Evolutionary conservation across 2,329 filamentous ascomycete species (phyloP).

Genomic region (Incumbomyces lentus): DNA sequence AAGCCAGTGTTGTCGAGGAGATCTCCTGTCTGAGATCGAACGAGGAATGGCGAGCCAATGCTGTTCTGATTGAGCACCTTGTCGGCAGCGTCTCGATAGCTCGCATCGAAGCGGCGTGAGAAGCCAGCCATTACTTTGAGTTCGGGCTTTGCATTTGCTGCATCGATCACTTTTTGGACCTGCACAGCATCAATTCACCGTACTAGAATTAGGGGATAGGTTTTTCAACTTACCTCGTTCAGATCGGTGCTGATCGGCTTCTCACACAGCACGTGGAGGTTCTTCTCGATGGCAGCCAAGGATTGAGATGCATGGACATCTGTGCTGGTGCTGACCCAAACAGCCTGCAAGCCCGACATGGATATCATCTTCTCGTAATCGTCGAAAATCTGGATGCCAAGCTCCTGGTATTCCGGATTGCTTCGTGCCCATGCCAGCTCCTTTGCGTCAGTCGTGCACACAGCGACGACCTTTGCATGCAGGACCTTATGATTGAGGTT

Average conservation of each 20-base stretch:
- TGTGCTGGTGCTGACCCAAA: constrained; percentile 45
- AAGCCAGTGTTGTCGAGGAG: constrained; percentile 50
- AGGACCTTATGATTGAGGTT: constrained; percentile 39
- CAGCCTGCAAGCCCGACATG: constrained; percentile 44
- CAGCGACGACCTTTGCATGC: constrained; percentile 41
- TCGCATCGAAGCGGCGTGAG: constrained; percentile 54
- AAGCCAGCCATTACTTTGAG: constrained; percentile 60
- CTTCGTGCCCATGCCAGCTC: constrained; percentile 41
- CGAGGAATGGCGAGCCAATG: constrained; percentile 47
- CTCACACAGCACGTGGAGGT: constrained; percentile 48
- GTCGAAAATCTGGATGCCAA: constrained; percentile 43
- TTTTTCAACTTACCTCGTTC: constrained; percentile 43
- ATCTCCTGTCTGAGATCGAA: constrained; percentile 53
- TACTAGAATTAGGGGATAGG: background rate
- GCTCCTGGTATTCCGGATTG: constrained; percentile 49
- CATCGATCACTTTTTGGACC: constrained; percentile 45
- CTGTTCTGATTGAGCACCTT: constrained; percentile 36
- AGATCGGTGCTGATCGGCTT: constrained; percentile 44
- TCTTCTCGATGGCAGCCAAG: constrained; percentile 44
- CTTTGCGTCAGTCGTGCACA: constrained; percentile 41
- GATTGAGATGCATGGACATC: constrained; percentile 46
- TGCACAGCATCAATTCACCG: constrained; percentile 34
- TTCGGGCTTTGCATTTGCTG: constrained; percentile 37
- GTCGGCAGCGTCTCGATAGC: constrained; percentile 49
- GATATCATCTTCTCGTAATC: constrained; percentile 47